Evolutionary conservation across 2,329 filamentous ascomycete genomes (phyloP).

Genomic region (Xylaria sp.): DNA sequence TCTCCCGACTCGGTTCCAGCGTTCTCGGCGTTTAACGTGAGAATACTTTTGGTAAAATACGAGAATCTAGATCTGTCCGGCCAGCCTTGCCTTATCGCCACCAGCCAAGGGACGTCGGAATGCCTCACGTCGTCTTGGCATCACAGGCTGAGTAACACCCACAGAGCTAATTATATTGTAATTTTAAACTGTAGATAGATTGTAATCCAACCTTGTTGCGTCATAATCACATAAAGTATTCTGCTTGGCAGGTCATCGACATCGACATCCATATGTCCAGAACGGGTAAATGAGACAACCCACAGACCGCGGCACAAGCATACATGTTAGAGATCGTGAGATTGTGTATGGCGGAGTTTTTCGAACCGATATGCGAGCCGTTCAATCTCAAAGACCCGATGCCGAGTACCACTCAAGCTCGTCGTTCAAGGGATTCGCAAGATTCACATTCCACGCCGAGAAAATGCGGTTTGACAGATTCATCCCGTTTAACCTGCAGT

Average conservation of each 20-base stretch:
- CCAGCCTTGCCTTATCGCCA: conserved; percentile 19
- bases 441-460: conserved; percentile 41
- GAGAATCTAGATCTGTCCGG: conserved; percentile 17
- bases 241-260: neutral
- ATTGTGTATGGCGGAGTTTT: neutral
- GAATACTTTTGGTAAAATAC: neutral
- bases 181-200: conserved; percentile 9
- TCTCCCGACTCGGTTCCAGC: neutral
- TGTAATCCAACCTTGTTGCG: conserved; percentile 7
- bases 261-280: neutral
- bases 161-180: conserved; percentile 9
- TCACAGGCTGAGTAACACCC: neutral
- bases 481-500: conserved; percentile 41
- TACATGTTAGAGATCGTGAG: neutral
- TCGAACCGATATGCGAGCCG: neutral
- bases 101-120: conserved; percentile 14
- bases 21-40: neutral
- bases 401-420: conserved; percentile 21
- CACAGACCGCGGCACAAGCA: neutral
- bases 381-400: conserved; percentile 2
- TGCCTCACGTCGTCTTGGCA: conserved; percentile 3
- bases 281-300: conserved; percentile 8
- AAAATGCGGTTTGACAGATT: conserved; percentile 31
- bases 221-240: conserved; percentile 7
- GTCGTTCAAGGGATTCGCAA: conserved; percentile 13